Percentiles rank a stretch among this genome's conserved stretches.
Evolutionary conservation across 768 basidiomycete species (phyloP).

Genomic region (Lepiota venenata): DNA sequence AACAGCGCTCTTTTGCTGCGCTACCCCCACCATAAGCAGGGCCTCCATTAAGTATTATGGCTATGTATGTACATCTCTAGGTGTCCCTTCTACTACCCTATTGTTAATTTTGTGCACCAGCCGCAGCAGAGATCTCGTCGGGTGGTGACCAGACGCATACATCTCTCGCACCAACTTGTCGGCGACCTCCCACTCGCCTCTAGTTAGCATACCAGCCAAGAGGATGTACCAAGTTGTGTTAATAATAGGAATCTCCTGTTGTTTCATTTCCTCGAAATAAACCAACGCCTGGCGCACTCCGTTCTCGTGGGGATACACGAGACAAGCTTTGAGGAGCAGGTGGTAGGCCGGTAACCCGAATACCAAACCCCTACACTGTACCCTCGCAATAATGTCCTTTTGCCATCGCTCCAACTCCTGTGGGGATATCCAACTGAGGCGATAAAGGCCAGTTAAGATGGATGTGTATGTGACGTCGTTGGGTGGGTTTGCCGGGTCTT

Average conservation of each 20-base stretch:
- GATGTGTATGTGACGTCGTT: conserved; percentile 85
- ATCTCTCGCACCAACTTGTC: conserved; percentile 62
- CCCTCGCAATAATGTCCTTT: conserved; percentile 49
- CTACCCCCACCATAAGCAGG: background rate
- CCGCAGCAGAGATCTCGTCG: conserved; percentile 39
- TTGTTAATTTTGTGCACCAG: conserved; percentile 49
- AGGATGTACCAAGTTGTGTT: conserved; percentile 79
- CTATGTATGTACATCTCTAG: conserved; percentile 4
- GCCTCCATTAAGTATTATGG: background rate
- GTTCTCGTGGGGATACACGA: conserved; percentile 47
- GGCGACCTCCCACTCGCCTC: conserved; percentile 60
- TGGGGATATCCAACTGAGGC: conserved; percentile 47
- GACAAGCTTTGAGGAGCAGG: conserved; percentile 65
- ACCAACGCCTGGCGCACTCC: conserved; percentile 53
- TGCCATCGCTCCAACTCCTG: conserved; percentile 43
- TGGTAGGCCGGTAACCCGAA: conserved; percentile 72
- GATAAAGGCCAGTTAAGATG: conserved; percentile 70
- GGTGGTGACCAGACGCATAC: conserved; percentile 39
- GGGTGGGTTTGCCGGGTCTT: conserved; percentile 43
- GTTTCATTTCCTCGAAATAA: conserved; percentile 61
- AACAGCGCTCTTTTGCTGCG: conserved; percentile 17
- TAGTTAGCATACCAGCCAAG: conserved; percentile 56
- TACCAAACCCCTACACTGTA: conserved; percentile 51
- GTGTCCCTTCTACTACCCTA: conserved; percentile 16
- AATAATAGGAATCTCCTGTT: conserved; percentile 40